phyloP scores from a whole-genome alignment of 768 basidiomycete genomes.

The Auricularia auricula-judae region DNA sequence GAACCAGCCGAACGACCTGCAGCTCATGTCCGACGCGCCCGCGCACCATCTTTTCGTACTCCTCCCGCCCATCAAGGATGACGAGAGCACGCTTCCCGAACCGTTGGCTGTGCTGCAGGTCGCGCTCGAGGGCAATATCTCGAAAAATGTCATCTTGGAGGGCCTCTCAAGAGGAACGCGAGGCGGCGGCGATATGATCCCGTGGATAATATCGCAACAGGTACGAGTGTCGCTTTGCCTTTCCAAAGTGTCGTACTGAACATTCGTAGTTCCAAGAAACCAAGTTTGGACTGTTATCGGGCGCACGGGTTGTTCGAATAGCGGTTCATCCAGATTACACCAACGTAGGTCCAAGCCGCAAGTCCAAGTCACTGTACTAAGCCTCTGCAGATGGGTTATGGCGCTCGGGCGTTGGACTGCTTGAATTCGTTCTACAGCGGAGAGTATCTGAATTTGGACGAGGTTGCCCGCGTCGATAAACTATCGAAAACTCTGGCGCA shows the following conservation, averaged over 20 bases:
- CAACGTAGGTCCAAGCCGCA: conserved; percentile 40
- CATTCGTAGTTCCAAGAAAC: conserved; percentile 87
- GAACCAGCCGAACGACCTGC: conserved; percentile 98
- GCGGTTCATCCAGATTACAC: conserved; percentile 95
- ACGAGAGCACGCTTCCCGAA: conserved; percentile 84
- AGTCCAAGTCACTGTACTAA: not conserved
- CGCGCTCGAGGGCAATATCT: conserved; percentile 89
- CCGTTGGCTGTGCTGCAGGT: conserved; percentile 94
- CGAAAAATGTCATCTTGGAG: conserved; percentile 74
- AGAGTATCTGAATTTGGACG: conserved; percentile 81
- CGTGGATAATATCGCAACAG: conserved; percentile 84
- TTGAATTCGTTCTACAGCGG: conserved; percentile 89
- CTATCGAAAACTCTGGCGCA: conserved; percentile 51
- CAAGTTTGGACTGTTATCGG: conserved; percentile 84
- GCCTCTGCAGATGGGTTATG: conserved; percentile 81
- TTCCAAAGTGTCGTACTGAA: conserved; percentile 5
- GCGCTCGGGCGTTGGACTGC: conserved; percentile 74
- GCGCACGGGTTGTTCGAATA: conserved; percentile 83
- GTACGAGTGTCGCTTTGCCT: conserved; percentile 12
- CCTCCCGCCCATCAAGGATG: conserved; percentile 82
- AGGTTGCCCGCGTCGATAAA: conserved; percentile 32
- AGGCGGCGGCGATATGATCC: conserved; percentile 93
- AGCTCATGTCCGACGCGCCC: conserved; percentile 91
- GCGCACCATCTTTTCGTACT: conserved; percentile 96
- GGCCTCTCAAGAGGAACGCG: conserved; percentile 73